Percentiles rank a stretch among this genome's conserved stretches.
phyloP scores from a whole-genome alignment of 768 basidiomycete species.

The Boletellus emodensis region DNA sequence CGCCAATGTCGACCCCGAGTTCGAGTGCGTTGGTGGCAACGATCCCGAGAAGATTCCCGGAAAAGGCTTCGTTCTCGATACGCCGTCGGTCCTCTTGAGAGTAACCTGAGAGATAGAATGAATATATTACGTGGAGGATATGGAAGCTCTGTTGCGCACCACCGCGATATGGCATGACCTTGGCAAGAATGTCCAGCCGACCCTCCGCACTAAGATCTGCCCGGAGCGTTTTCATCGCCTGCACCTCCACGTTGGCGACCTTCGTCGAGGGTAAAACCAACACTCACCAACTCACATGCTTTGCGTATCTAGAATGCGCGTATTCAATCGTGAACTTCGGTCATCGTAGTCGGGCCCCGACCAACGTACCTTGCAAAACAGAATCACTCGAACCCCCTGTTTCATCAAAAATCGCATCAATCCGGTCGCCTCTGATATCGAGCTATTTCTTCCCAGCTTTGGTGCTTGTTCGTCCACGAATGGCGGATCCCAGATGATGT shows the following conservation, averaged over 20 bases:
- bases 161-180: constrained; percentile 80
- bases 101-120: constrained; percentile 49
- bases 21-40: constrained; percentile 90
- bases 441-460: constrained; percentile 49
- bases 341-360: not conserved
- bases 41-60: constrained; percentile 77
- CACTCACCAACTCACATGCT: constrained; percentile 70
- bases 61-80: constrained; percentile 86
- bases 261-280: not conserved
- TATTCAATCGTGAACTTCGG: not conserved
- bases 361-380: constrained; percentile 76
- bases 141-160: constrained; percentile 41
- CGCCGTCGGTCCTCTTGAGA: constrained; percentile 75
- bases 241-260: constrained; percentile 18
- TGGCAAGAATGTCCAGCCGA: constrained; percentile 67
- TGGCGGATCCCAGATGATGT: constrained; percentile 73
- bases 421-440: constrained; percentile 63
- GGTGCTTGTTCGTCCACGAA: constrained; percentile 52
- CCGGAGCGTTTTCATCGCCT: constrained; percentile 80
- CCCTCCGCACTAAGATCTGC: constrained; percentile 70
- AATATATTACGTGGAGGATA: not conserved
- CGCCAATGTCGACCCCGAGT: constrained; percentile 87
- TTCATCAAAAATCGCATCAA: constrained; percentile 83
- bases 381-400: constrained; percentile 71
- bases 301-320: constrained; percentile 57